Conservation (phyloP, 352 stramenopile genomes). For the Globisporangium carolinianum region DNA sequence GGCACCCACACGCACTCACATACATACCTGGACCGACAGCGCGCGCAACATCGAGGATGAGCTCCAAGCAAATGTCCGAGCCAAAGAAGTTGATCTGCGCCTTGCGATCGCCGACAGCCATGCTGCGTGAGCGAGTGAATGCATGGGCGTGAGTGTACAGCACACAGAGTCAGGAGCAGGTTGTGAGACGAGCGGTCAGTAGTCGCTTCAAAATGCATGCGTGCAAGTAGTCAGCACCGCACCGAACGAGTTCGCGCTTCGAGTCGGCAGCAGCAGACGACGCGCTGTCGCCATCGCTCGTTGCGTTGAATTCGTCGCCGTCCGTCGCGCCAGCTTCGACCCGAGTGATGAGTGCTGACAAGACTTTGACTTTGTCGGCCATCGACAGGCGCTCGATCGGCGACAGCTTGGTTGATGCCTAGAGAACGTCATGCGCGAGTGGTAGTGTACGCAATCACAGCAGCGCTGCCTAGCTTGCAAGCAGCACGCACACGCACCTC, state of each 20-base stretch:
- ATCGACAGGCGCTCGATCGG: slow-evolving; percentile 36
- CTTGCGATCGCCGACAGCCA: slow-evolving; percentile 56
- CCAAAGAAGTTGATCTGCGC: slow-evolving; percentile 74
- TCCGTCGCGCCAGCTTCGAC: slow-evolving; percentile 57
- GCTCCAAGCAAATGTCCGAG: slow-evolving; percentile 71
- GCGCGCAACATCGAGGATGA: slow-evolving; percentile 52
- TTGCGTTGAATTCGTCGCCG: slow-evolving; percentile 35
- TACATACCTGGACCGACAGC: slow-evolving; percentile 47
- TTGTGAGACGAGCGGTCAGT: too few species aligned
- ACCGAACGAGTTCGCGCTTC: slow-evolving; percentile 69
- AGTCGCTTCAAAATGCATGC: too few species aligned
- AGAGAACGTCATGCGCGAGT: not conserved
- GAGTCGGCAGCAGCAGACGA: slow-evolving; percentile 35
- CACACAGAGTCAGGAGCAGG: not conserved
- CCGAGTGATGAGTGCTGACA: slow-evolving; percentile 42
- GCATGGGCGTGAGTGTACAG: not conserved
- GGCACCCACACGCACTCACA: not conserved
- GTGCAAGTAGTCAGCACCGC: not conserved
- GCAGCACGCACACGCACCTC: not conserved
- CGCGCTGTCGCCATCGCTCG: slow-evolving; percentile 9
- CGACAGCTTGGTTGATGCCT: slow-evolving; percentile 2
- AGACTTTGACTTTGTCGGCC: slow-evolving; percentile 45
- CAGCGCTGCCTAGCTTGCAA: not conserved
- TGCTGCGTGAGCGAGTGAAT: slow-evolving; percentile 24
- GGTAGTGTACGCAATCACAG: not conserved